A percentile compares a stretch with the other conserved stretches of the same genome.
Conservation (phyloP, 2,329 filamentous ascomycete species). For the Ilyonectria mors-panacis region DNA sequence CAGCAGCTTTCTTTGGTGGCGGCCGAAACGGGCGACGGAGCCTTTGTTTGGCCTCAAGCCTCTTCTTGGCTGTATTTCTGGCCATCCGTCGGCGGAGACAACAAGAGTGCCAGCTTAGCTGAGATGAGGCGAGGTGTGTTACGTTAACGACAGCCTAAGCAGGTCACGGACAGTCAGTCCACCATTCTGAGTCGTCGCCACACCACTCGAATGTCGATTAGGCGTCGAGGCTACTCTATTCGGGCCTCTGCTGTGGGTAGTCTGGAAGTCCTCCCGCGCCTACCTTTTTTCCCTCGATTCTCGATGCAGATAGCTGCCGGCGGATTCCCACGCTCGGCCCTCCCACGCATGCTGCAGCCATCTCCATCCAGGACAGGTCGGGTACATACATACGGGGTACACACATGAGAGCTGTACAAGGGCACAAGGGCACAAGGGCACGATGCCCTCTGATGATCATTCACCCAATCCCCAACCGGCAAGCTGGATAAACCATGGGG, state of each 20-base stretch:
- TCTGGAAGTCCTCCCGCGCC: neutral
- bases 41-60: constrained; percentile 10
- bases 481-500: constrained; percentile 2
- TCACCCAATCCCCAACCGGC: neutral
- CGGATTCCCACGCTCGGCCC: neutral
- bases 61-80: constrained; percentile 6
- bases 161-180: constrained; percentile 19
- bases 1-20: constrained; percentile 10
- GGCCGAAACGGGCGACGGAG: constrained; percentile 8
- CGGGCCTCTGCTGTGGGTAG: constrained; percentile 12
- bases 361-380: neutral
- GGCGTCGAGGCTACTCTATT: constrained; percentile 14
- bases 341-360: neutral
- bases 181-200: constrained; percentile 18
- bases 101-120: constrained; percentile 6
- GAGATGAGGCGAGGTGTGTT: constrained; percentile 22
- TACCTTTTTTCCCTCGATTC: neutral
- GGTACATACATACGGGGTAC: neutral
- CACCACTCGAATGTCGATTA: constrained; percentile 14
- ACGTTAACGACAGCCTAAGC: constrained; percentile 5
- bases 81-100: constrained; percentile 5
- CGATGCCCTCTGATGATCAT: neutral
- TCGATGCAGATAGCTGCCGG: neutral
- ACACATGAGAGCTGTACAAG: neutral
- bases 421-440: neutral